Percentiles rank a stretch among this genome's conserved stretches.
These are phyloP conservation scores for Multifurca ochricompacta DNA, from an alignment of 768 basidiomycete genomes.

Conservation along the genomic window DNA sequence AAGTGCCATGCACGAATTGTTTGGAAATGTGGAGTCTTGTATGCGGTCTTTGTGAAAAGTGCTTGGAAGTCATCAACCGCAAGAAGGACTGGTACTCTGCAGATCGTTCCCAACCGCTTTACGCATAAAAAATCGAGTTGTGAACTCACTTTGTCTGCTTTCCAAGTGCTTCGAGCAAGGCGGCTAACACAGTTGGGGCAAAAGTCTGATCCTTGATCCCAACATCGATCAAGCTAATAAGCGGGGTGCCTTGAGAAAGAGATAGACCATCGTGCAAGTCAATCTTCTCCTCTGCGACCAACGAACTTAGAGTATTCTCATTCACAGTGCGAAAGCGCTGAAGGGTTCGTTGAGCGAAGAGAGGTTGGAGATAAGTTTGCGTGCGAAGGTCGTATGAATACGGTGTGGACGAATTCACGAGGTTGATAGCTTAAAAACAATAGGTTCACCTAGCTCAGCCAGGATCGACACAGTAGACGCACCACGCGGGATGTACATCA, in stretches of 20 bases:
- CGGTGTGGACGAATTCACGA: constrained; percentile 69
- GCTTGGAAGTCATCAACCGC: constrained; percentile 88
- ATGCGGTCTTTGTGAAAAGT: constrained; percentile 58
- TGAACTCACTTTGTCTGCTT: constrained; percentile 53
- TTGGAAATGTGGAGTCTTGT: constrained; percentile 67
- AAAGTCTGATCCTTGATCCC: constrained; percentile 45
- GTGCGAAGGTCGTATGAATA: constrained; percentile 71
- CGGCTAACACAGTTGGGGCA: constrained; percentile 50
- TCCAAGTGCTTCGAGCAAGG: constrained; percentile 53
- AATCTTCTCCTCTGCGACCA: constrained; percentile 37
- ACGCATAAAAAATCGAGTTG: neutral
- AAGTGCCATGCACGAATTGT: constrained; percentile 69
- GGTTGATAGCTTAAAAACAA: constrained; percentile 34
- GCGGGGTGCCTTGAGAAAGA: constrained; percentile 40
- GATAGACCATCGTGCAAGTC: constrained; percentile 40
- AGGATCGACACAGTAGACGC: constrained; percentile 19
- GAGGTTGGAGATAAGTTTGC: constrained; percentile 68
- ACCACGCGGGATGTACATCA: constrained; percentile 82
- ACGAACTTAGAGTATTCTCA: constrained; percentile 31
- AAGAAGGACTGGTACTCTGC: constrained; percentile 68
- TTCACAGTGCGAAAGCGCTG: constrained; percentile 59
- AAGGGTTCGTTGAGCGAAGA: constrained; percentile 54
- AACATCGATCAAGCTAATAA: constrained; percentile 49
- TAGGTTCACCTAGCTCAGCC: neutral
- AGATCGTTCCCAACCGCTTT: neutral